Evolutionary conservation across 352 stramenopile genomes (phyloP).

Genomic region (Phytophthora pini): DNA sequence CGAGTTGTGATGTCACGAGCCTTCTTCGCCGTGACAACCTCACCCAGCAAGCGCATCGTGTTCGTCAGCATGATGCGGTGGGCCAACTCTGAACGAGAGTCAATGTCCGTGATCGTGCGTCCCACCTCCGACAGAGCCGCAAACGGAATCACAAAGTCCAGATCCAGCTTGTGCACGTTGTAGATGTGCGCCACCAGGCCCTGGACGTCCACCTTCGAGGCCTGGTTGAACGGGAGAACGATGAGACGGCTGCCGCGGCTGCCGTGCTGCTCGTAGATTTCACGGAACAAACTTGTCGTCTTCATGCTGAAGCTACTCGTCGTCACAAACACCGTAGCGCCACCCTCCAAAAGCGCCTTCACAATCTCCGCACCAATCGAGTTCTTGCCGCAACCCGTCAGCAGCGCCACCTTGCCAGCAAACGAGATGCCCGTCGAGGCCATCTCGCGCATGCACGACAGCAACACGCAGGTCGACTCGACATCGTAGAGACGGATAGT

Average conservation of each 20-base stretch:
- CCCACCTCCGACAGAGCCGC: conserved; percentile 71
- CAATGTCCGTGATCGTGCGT: no score
- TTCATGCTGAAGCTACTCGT: conserved; percentile 78
- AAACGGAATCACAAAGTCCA: conserved; percentile 91
- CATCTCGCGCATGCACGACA: conserved; percentile 89
- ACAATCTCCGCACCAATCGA: conserved; percentile 89
- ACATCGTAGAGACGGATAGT: conserved; percentile 73
- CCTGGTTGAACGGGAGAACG: conserved; percentile 88
- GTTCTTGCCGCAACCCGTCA: conserved; percentile 86
- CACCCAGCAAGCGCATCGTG: conserved; percentile 80
- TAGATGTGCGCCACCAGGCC: conserved; percentile 85
- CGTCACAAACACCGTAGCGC: conserved; percentile 86
- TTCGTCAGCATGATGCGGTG: conserved; percentile 92
- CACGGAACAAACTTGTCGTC: conserved; percentile 68
- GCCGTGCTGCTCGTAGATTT: conserved; percentile 88
- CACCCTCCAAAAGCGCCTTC: conserved; percentile 85
- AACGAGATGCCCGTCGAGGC: conserved; percentile 87
- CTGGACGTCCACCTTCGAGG: conserved; percentile 78
- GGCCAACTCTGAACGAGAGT: conserved; percentile 71
- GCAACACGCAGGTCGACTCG: conserved; percentile 76
- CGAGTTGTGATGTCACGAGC: conserved; percentile 71
- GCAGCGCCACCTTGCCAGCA: conserved; percentile 81
- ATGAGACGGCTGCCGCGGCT: conserved; percentile 81
- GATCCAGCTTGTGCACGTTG: conserved; percentile 76
- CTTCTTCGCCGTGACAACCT: conserved; percentile 82